Evolutionary conservation across 306 rosid species (phyloP), one percentile per base, ranked within the genome.

Genomic region (Rosa chinensis): DNA sequence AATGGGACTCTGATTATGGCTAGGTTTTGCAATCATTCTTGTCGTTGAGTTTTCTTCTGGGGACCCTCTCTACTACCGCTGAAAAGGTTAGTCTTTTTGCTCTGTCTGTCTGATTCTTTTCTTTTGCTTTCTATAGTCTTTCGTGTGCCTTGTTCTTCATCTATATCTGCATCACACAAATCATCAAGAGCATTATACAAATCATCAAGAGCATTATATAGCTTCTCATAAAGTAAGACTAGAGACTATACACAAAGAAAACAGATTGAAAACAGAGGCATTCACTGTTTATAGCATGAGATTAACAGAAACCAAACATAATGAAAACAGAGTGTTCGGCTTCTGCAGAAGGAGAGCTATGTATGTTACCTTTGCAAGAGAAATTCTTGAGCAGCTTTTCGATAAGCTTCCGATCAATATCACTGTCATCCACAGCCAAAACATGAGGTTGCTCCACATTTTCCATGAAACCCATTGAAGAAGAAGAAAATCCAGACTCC

Each of bases 341-440:
- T 66, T 35, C 70, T 14, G 56, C 20, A 75, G 48, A 40, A 9
- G 63, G 32, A 62, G 10, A 23, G 32, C n/a, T 11, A 5, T 28
- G 79, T 17, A 23, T 76, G 4, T 42, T 82, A 92, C 98, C 98
- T 87, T 87, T 91, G 84, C 97, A 92, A 77, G 93, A 89, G 40
- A 96, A 91, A 73, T 94, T 94, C 80, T 72, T 85, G 70, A 94
- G 98, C 8, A 94, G 96, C 63, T 88, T 91, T 83, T 90, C 98
- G 18, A 91, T 86, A 40, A 94, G 88, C 85, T 89, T 92, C 58
- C 97, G 93, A 83, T 94, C 98, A 79, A 89, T 80, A 48, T 89
- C 80, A 70, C 72, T 92, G 75, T 94, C 98, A 80, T 94, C 98
- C 43, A 94, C 97, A 48, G 97, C 98, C n/a, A 94, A 82, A 83